Conservation (phyloP, 345 rosid species). For the Lenwebbia sp. region DNA sequence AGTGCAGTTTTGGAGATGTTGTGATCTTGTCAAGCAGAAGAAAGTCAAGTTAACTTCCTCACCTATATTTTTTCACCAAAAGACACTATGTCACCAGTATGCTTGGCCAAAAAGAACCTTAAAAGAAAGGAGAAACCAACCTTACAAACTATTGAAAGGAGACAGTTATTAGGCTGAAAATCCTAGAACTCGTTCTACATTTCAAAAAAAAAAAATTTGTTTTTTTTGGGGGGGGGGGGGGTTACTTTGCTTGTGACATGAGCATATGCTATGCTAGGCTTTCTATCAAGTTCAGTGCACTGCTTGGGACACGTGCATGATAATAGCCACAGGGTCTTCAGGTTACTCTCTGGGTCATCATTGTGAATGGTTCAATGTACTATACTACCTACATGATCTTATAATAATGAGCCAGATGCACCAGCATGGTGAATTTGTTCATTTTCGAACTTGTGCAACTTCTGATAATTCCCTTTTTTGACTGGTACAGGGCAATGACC, state of each 20-base stretch:
- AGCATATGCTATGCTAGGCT: background rate
- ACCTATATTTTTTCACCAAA: background rate
- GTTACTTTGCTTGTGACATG: background rate
- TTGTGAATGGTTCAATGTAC: background rate
- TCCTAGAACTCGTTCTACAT: background rate
- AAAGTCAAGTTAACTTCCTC: background rate
- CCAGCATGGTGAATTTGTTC: background rate
- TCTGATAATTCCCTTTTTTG: background rate
- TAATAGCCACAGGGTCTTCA: background rate
- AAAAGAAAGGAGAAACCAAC: background rate
- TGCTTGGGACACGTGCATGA: background rate
- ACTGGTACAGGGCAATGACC: conserved; percentile 69
- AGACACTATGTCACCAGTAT: background rate
- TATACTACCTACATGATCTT: background rate
- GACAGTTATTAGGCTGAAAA: background rate
- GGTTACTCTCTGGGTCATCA: background rate
- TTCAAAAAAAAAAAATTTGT: too few relatives aligned
- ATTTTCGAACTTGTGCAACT: background rate
- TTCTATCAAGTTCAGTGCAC: background rate
- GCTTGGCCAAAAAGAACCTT: background rate
- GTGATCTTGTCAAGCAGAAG: background rate
- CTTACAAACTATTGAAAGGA: background rate
- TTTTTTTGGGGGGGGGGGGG: background rate
- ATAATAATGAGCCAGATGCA: background rate
- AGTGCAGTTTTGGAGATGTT: background rate